Percentiles rank a stretch among this genome's conserved stretches.
Evolutionary conservation across 2,329 filamentous ascomycete species (phyloP).

Genomic region (Parastagonospora avenae): DNA sequence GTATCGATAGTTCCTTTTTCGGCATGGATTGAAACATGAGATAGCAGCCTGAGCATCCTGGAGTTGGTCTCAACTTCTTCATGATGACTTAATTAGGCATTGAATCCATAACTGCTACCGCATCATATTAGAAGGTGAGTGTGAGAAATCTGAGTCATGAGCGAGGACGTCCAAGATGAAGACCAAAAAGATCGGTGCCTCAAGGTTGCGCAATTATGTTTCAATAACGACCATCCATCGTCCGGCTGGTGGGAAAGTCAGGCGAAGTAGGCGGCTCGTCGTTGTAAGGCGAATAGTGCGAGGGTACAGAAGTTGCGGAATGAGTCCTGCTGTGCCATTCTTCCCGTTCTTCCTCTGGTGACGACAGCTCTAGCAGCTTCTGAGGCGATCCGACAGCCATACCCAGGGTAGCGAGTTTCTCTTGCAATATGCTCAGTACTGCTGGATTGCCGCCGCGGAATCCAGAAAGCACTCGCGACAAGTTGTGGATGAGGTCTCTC

Average conservation of each 20-base stretch:
- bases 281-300: conserved; percentile 14
- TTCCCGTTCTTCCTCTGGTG: conserved; percentile 38
- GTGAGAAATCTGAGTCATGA: too few species aligned
- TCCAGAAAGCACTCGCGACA: conserved; percentile 33
- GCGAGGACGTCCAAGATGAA: background rate
- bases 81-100: too few species aligned
- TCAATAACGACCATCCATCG: conserved; percentile 20
- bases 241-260: conserved; percentile 19
- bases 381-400: conserved; percentile 35
- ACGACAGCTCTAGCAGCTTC: conserved; percentile 37
- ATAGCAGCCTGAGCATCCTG: too few species aligned
- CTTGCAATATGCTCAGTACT: conserved; percentile 40
- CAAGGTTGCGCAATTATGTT: background rate
- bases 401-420: conserved; percentile 36
- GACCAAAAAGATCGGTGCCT: background rate
- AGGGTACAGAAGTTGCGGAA: conserved; percentile 25
- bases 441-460: conserved; percentile 43
- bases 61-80: too few species aligned
- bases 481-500: conserved; percentile 41
- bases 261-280: conserved; percentile 14
- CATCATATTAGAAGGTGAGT: too few species aligned
- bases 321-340: conserved; percentile 28
- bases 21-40: too few species aligned
- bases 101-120: too few species aligned
- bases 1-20: too few species aligned